Conservation (phyloP, 2,329 filamentous ascomycete species). For the Aspergillus pseudoterreus region DNA sequence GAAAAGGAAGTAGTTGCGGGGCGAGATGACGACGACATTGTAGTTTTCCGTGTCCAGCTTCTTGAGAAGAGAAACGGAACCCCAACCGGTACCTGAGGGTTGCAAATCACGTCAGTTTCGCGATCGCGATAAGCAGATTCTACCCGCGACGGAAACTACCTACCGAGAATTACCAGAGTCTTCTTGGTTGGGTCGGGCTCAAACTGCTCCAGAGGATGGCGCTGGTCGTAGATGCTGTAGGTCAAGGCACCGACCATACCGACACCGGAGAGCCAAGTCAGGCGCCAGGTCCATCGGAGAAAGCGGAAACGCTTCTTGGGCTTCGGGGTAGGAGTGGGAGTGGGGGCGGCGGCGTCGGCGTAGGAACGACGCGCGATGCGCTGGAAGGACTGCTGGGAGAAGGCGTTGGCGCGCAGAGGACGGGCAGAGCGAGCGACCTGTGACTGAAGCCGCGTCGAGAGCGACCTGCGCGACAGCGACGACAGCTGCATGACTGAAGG, state of each 20-base stretch:
- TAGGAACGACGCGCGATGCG: conserved; percentile 46
- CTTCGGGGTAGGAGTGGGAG: conserved; percentile 27
- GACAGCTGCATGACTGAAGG: conserved; percentile 31
- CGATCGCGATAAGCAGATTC: neutral
- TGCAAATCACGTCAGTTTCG: neutral
- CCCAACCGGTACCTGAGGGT: conserved; percentile 83
- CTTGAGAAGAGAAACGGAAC: conserved; percentile 91
- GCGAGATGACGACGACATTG: conserved; percentile 96
- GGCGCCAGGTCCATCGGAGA: conserved; percentile 77
- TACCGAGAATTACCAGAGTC: conserved; percentile 93
- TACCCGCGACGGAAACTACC: conserved; percentile 17
- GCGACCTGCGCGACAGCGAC: conserved; percentile 34
- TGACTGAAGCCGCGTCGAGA: conserved; percentile 23
- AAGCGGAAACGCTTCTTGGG: conserved; percentile 62
- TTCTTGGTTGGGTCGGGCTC: conserved; percentile 86
- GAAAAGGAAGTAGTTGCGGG: conserved; percentile 99
- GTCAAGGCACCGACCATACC: conserved; percentile 67
- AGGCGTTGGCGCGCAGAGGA: conserved; percentile 20
- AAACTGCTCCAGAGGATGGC: conserved; percentile 75
- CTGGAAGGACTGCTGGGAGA: conserved; percentile 24
- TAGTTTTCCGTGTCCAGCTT: conserved; percentile 99
- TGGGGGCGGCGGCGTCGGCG: conserved; percentile 43
- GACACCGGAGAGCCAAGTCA: conserved; percentile 72
- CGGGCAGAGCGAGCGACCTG: conserved; percentile 24
- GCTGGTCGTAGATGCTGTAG: conserved; percentile 78